phyloP scores from a whole-genome alignment of 2,329 filamentous ascomycete genomes.

The Emergomyces africanus region DNA sequence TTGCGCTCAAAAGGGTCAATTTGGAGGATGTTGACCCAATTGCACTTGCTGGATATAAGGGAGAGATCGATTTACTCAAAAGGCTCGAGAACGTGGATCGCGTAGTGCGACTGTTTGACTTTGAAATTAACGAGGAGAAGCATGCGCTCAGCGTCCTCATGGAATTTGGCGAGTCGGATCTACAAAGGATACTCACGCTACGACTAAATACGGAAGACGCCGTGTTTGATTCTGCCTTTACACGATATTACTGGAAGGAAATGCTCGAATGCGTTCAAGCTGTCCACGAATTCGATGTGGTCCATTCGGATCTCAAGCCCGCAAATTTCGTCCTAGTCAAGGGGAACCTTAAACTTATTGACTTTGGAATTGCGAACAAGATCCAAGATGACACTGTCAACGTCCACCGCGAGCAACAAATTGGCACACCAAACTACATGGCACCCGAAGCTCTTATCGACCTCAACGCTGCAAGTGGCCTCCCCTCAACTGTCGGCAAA shows the following conservation, averaged over 20 bases:
- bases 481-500: slow-evolving; percentile 42
- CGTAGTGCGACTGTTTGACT: slow-evolving; percentile 83
- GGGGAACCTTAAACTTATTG: slow-evolving; percentile 85
- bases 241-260: slow-evolving; percentile 98
- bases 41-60: slow-evolving; percentile 77
- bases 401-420: slow-evolving; percentile 87
- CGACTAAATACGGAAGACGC: slow-evolving; percentile 59
- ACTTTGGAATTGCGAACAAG: slow-evolving; percentile 96
- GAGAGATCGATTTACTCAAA: slow-evolving; percentile 82
- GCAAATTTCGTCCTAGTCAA: slow-evolving; percentile 92
- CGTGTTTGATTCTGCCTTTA: slow-evolving; percentile 75
- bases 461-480: slow-evolving; percentile 52
- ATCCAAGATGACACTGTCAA: slow-evolving; percentile 97
- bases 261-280: slow-evolving; percentile 93
- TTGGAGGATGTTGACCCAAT: slow-evolving; percentile 78
- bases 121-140: slow-evolving; percentile 86
- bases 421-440: slow-evolving; percentile 98
- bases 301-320: slow-evolving; percentile 93
- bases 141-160: slow-evolving; percentile 82
- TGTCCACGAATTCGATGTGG: slow-evolving; percentile 81
- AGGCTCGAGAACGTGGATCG: slow-evolving; percentile 75
- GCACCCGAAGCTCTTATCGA: slow-evolving; percentile 89
- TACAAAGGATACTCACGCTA: slow-evolving; percentile 70
- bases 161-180: slow-evolving; percentile 92
- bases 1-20: slow-evolving; percentile 85